Percentiles rank a stretch among this genome's conserved stretches.
These are phyloP conservation scores for Pleoardoris graminearum DNA, from an alignment of 2,329 filamentous ascomycete species.

Conservation along the genomic window DNA sequence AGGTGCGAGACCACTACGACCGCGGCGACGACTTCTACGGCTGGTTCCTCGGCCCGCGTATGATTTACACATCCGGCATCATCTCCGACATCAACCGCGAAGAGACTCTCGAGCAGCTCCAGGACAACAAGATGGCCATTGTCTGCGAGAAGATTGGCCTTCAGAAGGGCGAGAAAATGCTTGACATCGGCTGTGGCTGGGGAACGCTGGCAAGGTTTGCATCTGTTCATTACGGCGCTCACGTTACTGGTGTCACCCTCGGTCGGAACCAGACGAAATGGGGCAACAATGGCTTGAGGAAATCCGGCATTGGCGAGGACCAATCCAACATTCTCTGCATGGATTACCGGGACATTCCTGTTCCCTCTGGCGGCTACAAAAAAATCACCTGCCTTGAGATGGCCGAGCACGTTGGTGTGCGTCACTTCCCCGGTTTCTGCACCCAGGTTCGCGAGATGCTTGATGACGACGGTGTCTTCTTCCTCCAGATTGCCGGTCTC, in stretches of 20 bases:
- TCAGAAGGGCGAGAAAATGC: constrained; percentile 76
- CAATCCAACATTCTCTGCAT: constrained; percentile 93
- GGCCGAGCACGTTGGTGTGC: constrained; percentile 97
- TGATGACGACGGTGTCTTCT: constrained; percentile 93
- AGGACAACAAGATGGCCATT: constrained; percentile 94
- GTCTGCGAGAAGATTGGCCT: constrained; percentile 96
- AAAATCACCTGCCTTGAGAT: constrained; percentile 98
- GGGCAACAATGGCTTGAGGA: constrained; percentile 88
- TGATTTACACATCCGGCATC: constrained; percentile 97
- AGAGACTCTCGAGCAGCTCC: constrained; percentile 89
- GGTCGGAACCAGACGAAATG: constrained; percentile 95
- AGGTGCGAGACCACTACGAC: constrained; percentile 97
- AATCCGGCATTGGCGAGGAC: constrained; percentile 77
- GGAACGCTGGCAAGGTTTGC: constrained; percentile 94
- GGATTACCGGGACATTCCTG: constrained; percentile 94
- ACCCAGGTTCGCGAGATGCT: constrained; percentile 93
- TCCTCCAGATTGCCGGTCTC: constrained; percentile 92
- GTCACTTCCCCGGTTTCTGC: constrained; percentile 80
- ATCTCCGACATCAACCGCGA: constrained; percentile 86
- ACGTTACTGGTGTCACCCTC: constrained; percentile 87
- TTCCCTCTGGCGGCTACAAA: constrained; percentile 77
- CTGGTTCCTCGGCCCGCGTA: constrained; percentile 97
- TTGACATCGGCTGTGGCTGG: constrained; percentile 98
- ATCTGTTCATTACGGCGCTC: constrained; percentile 85
- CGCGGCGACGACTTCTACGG: constrained; percentile 97